Conservation (phyloP, 331 rosid species). For the Quercus lobata region DNA sequence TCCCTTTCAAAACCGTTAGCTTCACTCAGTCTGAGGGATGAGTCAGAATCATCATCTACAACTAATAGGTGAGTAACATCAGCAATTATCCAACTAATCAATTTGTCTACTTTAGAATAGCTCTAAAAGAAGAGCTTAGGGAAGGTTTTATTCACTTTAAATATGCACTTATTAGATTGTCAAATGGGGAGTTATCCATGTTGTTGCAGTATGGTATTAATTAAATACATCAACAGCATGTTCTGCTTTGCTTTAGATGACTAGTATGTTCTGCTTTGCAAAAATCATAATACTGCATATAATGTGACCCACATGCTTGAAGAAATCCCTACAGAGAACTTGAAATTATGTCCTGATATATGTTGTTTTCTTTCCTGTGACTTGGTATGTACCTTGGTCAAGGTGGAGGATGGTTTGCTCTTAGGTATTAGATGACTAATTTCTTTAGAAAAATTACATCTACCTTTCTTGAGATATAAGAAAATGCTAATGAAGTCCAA, state of each 20-base stretch:
- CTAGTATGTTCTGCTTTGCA: background rate
- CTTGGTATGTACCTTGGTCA: too few relatives aligned
- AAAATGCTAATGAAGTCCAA: too few relatives aligned
- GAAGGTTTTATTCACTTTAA: background rate
- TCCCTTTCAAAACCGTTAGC: constrained; percentile 3
- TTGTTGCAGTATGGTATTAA: background rate
- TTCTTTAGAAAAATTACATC: too few relatives aligned
- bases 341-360: background rate
- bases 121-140: background rate
- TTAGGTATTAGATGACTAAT: too few relatives aligned
- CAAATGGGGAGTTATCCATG: background rate
- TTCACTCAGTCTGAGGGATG: constrained; percentile 12
- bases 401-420: too few relatives aligned
- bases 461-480: too few relatives aligned
- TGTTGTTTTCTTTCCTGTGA: background rate
- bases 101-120: background rate
- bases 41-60: background rate
- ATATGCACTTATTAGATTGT: background rate
- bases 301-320: too few relatives aligned
- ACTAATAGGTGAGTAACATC: background rate
- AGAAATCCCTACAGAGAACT: background rate
- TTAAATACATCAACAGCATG: background rate
- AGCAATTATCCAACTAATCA: background rate
- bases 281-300: background rate
- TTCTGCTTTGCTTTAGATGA: background rate